Base-by-base conservation (phyloP, 805 yeast genomes). In the Yamadazyma akitaensis region DNA sequence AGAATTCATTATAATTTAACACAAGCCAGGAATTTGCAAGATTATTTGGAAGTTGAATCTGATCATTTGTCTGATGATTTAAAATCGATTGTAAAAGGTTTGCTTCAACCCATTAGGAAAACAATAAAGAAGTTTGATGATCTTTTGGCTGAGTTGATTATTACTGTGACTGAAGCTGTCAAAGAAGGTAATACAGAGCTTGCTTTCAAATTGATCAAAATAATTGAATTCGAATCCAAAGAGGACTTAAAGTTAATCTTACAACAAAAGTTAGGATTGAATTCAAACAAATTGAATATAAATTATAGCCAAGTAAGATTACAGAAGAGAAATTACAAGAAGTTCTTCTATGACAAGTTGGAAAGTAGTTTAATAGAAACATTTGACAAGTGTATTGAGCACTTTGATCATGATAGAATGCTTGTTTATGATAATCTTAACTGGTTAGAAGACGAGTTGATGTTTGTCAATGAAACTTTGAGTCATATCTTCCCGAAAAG, bases 391-490 rank as follows among this genome's bases (percentile, higher is more conserved):
- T 82, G 90, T 68, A 76, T 72, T 56, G 79, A 75, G 48, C 75
- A 75, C 48, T 83, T 73, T 59, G 68, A 65, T 21, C 49, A 60
- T 4, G 79, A 75, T 42, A 74, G 75, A 33, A 80, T 82, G 64
- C 74, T 73, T 14, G 81, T 89, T 1, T 72, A 87, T 47, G 84
- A 84, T 34, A 81, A 86, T 53, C 66, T 91, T 46, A 84, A 82
- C 47, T 92, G 97, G 91, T 77, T 90, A 16, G 88, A 85, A 62
- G 84, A 85, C 53, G 97, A 92, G 57, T 67, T 94, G 46, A 65
- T 76, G 26, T 77, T 84, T 47, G 88, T 86, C 4, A 76, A 80
- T 47, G 76, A 77, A 18, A 81, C 81, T 26, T 67, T 88, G 19
- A 63, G 72, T 2, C 70, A 70, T 12, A 74, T 83, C 43, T 82